Conservation (phyloP, 1,284 basidiomycete species). For the Leccinum variabile region DNA sequence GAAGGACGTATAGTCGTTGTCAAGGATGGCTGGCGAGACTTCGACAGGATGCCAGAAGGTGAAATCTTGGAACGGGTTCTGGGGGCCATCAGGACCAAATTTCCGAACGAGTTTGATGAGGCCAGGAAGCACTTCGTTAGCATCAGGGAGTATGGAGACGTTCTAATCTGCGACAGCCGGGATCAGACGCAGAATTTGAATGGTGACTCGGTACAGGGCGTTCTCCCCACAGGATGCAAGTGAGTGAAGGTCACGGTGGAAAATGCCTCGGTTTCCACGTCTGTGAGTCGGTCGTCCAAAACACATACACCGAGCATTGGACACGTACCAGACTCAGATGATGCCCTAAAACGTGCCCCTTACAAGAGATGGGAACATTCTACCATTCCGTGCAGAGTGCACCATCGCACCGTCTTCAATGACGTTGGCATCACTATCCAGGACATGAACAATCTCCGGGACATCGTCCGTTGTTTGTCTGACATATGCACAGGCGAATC, state of each 20-base stretch:
- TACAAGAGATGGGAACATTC: neutral
- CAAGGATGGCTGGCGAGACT: constrained; percentile 13
- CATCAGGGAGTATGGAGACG: constrained; percentile 6
- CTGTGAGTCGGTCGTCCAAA: too few relatives aligned
- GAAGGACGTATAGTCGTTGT: neutral
- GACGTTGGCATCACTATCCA: constrained; percentile 3
- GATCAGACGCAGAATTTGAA: neutral
- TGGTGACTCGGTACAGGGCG: neutral
- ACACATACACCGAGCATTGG: neutral
- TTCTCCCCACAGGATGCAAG: neutral
- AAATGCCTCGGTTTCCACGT: neutral
- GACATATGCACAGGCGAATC: neutral
- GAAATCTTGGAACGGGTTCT: constrained; percentile 1
- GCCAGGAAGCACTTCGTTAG: constrained; percentile 6
- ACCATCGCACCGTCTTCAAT: constrained; percentile 5
- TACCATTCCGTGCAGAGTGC: neutral
- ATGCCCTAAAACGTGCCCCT: neutral
- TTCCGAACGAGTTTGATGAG: neutral
- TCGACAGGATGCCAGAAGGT: constrained; percentile 1
- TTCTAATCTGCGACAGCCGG: neutral
- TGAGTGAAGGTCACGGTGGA: neutral
- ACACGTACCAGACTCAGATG: neutral
- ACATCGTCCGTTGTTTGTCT: neutral
- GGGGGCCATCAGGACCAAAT: neutral
- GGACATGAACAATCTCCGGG: neutral